A percentile compares a stretch with the other conserved stretches of the same genome.
phyloP scores from a whole-genome alignment of 2,329 filamentous ascomycete genomes.

The Coniochaeta pulveracea region DNA sequence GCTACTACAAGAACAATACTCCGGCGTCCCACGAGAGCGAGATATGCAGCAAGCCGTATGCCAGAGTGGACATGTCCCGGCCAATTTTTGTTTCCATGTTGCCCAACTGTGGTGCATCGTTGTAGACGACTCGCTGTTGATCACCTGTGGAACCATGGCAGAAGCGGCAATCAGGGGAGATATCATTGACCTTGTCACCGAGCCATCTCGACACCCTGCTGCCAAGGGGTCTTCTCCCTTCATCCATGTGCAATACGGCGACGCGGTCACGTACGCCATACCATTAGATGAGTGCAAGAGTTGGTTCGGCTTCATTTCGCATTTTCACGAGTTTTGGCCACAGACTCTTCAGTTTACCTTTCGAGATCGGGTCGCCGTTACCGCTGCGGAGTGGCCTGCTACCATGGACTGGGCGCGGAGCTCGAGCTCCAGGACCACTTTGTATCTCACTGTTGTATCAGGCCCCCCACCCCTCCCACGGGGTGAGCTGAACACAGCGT shows the following conservation, averaged over 20 bases:
- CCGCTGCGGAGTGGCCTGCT: constrained; percentile 13
- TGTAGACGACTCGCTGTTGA: constrained; percentile 27
- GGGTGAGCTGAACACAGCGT: no score
- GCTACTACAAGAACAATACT: constrained; percentile 30
- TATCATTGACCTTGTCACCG: constrained; percentile 17
- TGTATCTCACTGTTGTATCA: no score
- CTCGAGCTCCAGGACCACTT: constrained; percentile 9
- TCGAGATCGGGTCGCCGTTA: constrained; percentile 6
- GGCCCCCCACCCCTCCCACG: no score
- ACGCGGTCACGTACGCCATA: constrained; percentile 25
- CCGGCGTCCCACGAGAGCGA: constrained; percentile 23
- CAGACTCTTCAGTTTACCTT: constrained; percentile 21
- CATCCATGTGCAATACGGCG: constrained; percentile 19
- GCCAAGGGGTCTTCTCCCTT: not conserved
- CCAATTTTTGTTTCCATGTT: constrained; percentile 32
- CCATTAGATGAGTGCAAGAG: constrained; percentile 26
- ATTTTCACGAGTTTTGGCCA: constrained; percentile 32
- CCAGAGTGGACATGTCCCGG: constrained; percentile 20
- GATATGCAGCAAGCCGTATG: constrained; percentile 36
- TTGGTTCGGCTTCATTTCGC: constrained; percentile 32
- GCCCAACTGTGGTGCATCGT: constrained; percentile 35
- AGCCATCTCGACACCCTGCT: constrained; percentile 15
- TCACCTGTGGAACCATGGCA: constrained; percentile 28
- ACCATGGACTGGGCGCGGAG: constrained; percentile 12
- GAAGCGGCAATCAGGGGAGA: constrained; percentile 21